phyloP scores from a whole-genome alignment of 345 rosid species.

The Eucalyptus guilfoylei region DNA sequence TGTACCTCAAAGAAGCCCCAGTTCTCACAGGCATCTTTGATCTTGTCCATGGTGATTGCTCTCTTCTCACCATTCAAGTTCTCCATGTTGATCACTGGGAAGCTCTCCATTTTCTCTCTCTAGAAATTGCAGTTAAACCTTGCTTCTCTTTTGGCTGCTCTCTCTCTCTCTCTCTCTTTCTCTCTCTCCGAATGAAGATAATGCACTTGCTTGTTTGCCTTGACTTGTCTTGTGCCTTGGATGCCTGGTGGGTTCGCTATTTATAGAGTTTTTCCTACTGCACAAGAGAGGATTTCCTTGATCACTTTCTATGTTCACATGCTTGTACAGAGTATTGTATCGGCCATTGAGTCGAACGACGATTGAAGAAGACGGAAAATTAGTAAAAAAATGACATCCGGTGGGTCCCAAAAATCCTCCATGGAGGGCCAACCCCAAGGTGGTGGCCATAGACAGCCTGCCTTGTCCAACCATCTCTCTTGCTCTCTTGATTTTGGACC shows the following conservation, averaged over 20 bases:
- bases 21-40: conserved; percentile 92
- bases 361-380: background rate
- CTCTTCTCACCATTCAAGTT: conserved; percentile 59
- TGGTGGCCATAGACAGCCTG: no score
- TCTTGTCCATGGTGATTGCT: conserved; percentile 43
- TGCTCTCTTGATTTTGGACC: background rate
- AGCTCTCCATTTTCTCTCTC: conserved; percentile 31
- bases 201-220: background rate
- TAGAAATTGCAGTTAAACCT: background rate
- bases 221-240: background rate
- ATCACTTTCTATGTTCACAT: background rate
- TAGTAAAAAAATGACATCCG: background rate
- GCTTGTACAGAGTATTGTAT: background rate
- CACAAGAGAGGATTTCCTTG: background rate
- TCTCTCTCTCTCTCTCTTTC: background rate
- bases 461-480: background rate
- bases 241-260: background rate
- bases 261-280: background rate
- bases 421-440: background rate
- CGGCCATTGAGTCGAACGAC: background rate
- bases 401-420: background rate
- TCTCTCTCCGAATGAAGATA: background rate
- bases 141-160: background rate
- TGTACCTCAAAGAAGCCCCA: conserved; percentile 98
- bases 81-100: conserved; percentile 63